phyloP scores from a whole-genome alignment of 371 early-diverging fungal species.

The Lichtheimia ramosa region DNA sequence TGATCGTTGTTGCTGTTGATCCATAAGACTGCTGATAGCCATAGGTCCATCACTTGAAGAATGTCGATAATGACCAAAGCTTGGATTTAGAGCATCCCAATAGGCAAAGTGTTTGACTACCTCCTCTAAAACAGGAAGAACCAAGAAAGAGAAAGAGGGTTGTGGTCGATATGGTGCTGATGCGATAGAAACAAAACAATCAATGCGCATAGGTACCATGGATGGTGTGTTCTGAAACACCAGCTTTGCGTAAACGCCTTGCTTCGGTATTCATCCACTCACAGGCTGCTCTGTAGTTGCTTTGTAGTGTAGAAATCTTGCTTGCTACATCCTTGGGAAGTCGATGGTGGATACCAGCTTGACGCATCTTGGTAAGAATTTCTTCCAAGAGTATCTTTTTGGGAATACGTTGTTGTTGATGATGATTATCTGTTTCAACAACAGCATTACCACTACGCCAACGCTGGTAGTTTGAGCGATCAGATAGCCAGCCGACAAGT shows the following conservation, averaged over 20 bases:
- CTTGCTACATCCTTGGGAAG: conserved; percentile 46
- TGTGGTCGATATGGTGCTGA: not conserved
- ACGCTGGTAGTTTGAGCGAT: conserved; percentile 36
- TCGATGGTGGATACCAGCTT: conserved; percentile 45
- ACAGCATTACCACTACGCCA: conserved; percentile 47
- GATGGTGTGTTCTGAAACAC: conserved; percentile 36
- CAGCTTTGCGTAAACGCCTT: conserved; percentile 32
- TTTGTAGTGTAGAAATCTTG: conserved; percentile 49
- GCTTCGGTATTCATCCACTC: conserved; percentile 47
- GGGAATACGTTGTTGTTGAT: conserved; percentile 32
- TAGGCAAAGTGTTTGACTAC: conserved; percentile 46
- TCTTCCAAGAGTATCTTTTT: conserved; percentile 42
- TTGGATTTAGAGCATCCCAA: conserved; percentile 45
- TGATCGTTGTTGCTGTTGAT: conserved; percentile 5
- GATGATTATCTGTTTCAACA: conserved; percentile 21
- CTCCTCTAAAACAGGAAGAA: conserved; percentile 28
- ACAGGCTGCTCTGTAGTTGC: conserved; percentile 43
- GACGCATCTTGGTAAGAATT: conserved; percentile 43
- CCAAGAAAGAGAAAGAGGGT: conserved; percentile 8
- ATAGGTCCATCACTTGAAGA: conserved; percentile 29
- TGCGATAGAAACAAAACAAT: too few relatives aligned
- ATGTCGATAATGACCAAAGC: conserved; percentile 22
- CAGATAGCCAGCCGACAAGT: conserved; percentile 40
- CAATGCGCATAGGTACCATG: conserved; percentile 29
- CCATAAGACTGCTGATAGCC: conserved; percentile 46